Base-by-base conservation (phyloP, 352 stramenopile genomes). In the Phytophthora boehmeriae region DNA sequence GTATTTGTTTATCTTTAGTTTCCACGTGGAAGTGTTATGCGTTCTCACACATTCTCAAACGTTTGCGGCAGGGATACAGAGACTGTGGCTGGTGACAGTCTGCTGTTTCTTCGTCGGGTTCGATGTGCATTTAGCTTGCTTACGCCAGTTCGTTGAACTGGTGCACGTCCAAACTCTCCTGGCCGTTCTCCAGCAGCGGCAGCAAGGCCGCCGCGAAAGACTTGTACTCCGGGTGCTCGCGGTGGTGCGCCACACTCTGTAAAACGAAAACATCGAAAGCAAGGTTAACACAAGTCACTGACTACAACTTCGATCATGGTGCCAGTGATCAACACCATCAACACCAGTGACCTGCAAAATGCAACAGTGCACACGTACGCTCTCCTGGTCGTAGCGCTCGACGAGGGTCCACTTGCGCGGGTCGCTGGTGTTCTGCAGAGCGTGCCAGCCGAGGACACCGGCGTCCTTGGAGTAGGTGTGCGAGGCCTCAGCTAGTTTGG, bases 361-460 rank as follows among this genome's bases (percentile, higher is more conserved):
- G 34, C 3, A 39, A 13, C 34, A 39, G 14, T 17, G 14, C 14
- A 44, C 38, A 66, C 58, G 58, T 59, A 66, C 58, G 58, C 53
- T 58, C 32, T 68, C 52, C 16, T 63, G 22, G 14, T 63, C 46
- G 53, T 63, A 68, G n/a, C 60, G 53, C 32, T 68, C 45, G 42
- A 63, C 47, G 45, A 68, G 60, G 23, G 52, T 54, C 60, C 60
- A 68, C 46, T 68, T 68, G 54, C 53, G 54, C 17, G 60, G 19
- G 39, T 68, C 60, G 38, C 16, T 63, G 52, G 38, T 43, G 41
- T 32, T 54, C 46, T 63, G 60, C 38, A 68, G 36, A 13, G 54
- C 44, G 54, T 59, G 16, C 46, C 39, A 64, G 17, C 46, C 47
- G 38, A 63, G 32, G 38, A 63, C 47, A 25, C 47, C 25, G 32